phyloP scores from a whole-genome alignment of 2,329 filamentous ascomycete genomes.

The Sordariomycetes sp. region DNA sequence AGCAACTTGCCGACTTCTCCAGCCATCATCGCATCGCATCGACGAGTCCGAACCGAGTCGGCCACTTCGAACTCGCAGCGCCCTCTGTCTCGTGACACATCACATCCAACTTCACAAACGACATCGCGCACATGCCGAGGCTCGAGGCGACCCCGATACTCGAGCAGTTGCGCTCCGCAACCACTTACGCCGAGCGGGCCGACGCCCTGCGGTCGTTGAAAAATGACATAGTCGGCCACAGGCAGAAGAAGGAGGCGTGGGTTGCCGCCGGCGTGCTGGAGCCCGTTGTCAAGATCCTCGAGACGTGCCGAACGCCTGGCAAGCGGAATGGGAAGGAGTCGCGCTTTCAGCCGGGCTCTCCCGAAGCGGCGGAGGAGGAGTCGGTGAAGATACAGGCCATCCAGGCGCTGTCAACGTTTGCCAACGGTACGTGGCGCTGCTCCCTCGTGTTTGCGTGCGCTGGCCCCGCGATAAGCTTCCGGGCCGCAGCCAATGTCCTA shows the following conservation, averaged over 20 bases:
- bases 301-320: slow-evolving; percentile 17
- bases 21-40: background rate
- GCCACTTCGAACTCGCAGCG: background rate
- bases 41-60: background rate
- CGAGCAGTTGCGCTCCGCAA: slow-evolving; percentile 44
- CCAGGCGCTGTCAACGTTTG: slow-evolving; percentile 75
- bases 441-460: background rate
- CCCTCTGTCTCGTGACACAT: background rate
- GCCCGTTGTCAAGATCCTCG: slow-evolving; percentile 38
- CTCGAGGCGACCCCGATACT: slow-evolving; percentile 41
- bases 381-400: slow-evolving; percentile 66
- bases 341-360: slow-evolving; percentile 13
- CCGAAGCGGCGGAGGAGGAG: slow-evolving; percentile 41
- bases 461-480: background rate
- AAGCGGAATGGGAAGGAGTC: slow-evolving; percentile 28
- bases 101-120: background rate
- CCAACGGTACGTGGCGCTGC: slow-evolving; percentile 49
- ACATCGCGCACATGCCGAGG: slow-evolving; percentile 37
- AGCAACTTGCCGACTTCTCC: background rate
- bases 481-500: background rate
- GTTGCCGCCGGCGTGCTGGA: slow-evolving; percentile 60
- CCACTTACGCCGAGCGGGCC: slow-evolving; percentile 38
- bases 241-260: slow-evolving; percentile 74
- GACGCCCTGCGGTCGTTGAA: slow-evolving; percentile 64
- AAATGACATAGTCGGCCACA: slow-evolving; percentile 82